These are phyloP conservation scores for Komagataella mondaviorum DNA, from an alignment of 805 yeast genomes.

Conservation along the genomic window DNA sequence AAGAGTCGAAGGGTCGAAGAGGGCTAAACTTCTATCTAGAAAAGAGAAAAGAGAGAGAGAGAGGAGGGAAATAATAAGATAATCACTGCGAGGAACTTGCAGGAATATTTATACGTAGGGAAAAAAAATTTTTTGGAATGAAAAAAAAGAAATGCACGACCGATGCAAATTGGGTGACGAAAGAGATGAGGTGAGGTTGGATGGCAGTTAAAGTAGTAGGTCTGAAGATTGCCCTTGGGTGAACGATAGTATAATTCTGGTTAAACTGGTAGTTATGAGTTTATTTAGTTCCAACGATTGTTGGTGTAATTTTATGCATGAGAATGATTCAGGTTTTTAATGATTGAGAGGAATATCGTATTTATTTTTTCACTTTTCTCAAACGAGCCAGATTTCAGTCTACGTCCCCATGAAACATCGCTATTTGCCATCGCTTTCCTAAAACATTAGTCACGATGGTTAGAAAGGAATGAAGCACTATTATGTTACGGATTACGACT, in stretches of 20 bases:
- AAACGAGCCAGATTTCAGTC: no score
- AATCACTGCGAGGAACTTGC: neutral
- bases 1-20: neutral
- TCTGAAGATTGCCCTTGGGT: neutral
- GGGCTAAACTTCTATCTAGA: constrained; percentile 1
- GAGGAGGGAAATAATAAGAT: neutral
- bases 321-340: no score
- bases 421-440: no score
- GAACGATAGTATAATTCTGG: neutral
- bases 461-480: no score
- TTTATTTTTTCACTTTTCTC: no score
- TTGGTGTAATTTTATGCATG: no score
- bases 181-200: neutral
- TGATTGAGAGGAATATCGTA: neutral
- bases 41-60: constrained; percentile 3
- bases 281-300: no score
- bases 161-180: neutral
- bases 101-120: neutral
- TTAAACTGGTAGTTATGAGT: no score
- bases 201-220: neutral
- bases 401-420: no score
- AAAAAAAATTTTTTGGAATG: neutral
- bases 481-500: no score
- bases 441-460: no score
- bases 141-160: neutral